Percentiles rank a stretch among this genome's conserved stretches.
phyloP scores from a whole-genome alignment of 2,329 filamentous ascomycete species.

The Aspergillus pseudoglaucus region DNA sequence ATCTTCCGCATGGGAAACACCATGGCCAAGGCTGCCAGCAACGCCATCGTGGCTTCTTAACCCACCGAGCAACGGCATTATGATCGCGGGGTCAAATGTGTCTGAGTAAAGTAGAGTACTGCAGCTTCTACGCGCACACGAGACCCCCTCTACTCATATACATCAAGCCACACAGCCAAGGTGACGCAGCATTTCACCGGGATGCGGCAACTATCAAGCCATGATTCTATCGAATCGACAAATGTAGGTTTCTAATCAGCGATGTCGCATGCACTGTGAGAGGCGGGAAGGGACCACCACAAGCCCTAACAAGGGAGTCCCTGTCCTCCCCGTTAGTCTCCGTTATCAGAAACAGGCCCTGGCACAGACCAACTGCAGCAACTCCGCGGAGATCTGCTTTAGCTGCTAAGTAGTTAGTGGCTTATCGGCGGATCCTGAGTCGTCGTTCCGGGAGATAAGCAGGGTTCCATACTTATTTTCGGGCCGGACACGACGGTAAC shows the following conservation, averaged over 20 bases:
- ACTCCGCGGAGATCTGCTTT: too few species aligned
- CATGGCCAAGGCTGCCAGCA: conserved; percentile 13
- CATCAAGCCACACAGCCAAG: not conserved
- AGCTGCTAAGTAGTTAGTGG: too few species aligned
- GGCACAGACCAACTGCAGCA: too few species aligned
- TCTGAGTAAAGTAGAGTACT: conserved; percentile 2
- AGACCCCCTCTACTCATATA: not conserved
- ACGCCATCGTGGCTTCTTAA: conserved; percentile 18
- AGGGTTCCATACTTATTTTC: too few species aligned
- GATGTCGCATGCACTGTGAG: conserved; percentile 5
- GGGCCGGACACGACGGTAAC: too few species aligned
- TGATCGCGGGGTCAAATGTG: conserved; percentile 1
- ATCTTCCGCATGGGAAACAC: conserved; percentile 2
- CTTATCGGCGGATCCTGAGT: too few species aligned
- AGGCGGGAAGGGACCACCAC: not conserved
- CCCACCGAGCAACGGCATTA: conserved; percentile 27
- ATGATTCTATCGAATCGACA: conserved; percentile 12
- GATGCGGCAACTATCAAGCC: conserved; percentile 1
- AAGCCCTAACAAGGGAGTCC: not conserved
- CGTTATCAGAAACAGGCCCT: too few species aligned
- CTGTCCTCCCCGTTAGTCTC: not conserved
- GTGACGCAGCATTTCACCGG: conserved; percentile 8
- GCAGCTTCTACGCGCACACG: not conserved
- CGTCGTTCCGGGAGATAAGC: too few species aligned
- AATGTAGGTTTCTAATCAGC: conserved; percentile 8